Percentiles rank a stretch among this genome's conserved stretches.
These are phyloP conservation scores for Alternaria incomplexa DNA, from an alignment of 2,329 filamentous ascomycete genomes.

Conservation along the genomic window DNA sequence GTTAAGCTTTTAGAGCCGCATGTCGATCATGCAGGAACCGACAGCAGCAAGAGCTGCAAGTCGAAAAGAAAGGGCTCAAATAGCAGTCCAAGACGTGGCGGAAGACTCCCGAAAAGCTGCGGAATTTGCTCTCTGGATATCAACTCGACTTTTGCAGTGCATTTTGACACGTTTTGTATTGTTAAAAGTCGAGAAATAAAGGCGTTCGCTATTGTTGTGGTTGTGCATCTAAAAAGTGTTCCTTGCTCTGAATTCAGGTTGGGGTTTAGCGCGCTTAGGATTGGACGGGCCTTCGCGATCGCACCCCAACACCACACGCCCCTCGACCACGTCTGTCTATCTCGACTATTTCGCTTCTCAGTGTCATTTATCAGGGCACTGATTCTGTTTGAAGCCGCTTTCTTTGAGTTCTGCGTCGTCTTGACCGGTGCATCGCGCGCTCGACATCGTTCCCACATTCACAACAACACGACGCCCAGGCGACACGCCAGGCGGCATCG, in stretches of 20 bases:
- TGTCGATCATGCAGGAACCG: slow-evolving; percentile 41
- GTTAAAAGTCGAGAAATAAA: slow-evolving; percentile 13
- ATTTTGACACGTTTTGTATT: neutral
- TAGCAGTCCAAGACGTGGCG: slow-evolving; percentile 7
- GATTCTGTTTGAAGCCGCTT: slow-evolving; percentile 15
- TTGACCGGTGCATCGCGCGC: slow-evolving; percentile 24
- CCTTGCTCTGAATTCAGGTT: slow-evolving; percentile 17
- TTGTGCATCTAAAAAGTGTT: slow-evolving; percentile 21
- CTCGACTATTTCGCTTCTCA: slow-evolving; percentile 13
- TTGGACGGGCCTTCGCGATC: slow-evolving; percentile 20
- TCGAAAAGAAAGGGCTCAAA: slow-evolving; percentile 20
- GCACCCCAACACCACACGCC: slow-evolving; percentile 29
- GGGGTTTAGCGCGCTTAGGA: slow-evolving; percentile 17
- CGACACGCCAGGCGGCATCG: slow-evolving; percentile 26
- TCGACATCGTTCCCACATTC: slow-evolving; percentile 15
- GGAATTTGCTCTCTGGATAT: slow-evolving; percentile 10
- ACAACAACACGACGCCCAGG: slow-evolving; percentile 30
- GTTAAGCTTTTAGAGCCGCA: slow-evolving; percentile 48
- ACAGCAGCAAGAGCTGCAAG: slow-evolving; percentile 31
- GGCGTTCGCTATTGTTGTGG: slow-evolving; percentile 24
- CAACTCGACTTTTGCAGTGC: slow-evolving; percentile 1
- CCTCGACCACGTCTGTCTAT: slow-evolving; percentile 23
- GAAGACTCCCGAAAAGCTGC: slow-evolving; percentile 40
- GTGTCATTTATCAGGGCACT: slow-evolving; percentile 17
- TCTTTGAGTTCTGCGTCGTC: slow-evolving; percentile 1